Conservation (phyloP, 1,284 basidiomycete genomes). For the Phaffia rhodozyma region DNA sequence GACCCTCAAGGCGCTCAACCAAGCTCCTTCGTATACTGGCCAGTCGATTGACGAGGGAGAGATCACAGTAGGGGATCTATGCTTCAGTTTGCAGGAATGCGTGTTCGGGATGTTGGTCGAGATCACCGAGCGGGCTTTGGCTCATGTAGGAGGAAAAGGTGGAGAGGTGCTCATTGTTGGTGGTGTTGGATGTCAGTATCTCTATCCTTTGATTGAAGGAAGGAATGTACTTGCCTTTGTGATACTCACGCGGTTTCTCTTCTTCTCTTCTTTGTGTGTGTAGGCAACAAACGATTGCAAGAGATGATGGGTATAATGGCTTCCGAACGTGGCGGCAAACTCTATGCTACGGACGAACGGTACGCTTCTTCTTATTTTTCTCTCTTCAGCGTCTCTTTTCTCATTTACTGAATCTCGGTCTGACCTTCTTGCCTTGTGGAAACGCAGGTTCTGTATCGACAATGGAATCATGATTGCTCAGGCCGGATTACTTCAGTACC, state of each 20-base stretch:
- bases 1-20: neutral
- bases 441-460: conserved; percentile 84
- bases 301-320: conserved; percentile 99
- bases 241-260: neutral
- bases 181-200: conserved; percentile 83
- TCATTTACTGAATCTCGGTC: neutral
- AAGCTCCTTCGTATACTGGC: conserved; percentile 17
- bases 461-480: conserved; percentile 99
- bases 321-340: conserved; percentile 68
- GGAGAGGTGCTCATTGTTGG: conserved; percentile 90
- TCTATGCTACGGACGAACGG: conserved; percentile 96
- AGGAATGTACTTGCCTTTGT: neutral
- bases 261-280: neutral
- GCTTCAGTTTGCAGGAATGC: conserved; percentile 94
- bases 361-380: conserved; percentile 30
- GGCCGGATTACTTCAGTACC: conserved; percentile 78
- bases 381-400: neutral
- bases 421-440: neutral
- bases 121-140: conserved; percentile 98
- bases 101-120: conserved; percentile 98
- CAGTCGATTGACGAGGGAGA: conserved; percentile 32
- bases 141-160: conserved; percentile 77
- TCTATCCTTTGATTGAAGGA: conserved; percentile 3
- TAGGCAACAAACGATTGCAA: conserved; percentile 83
- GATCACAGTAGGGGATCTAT: conserved; percentile 87